These are phyloP conservation scores for Epichloe gansuensis DNA, from an alignment of 2,329 filamentous ascomycete species.

Conservation along the genomic window DNA sequence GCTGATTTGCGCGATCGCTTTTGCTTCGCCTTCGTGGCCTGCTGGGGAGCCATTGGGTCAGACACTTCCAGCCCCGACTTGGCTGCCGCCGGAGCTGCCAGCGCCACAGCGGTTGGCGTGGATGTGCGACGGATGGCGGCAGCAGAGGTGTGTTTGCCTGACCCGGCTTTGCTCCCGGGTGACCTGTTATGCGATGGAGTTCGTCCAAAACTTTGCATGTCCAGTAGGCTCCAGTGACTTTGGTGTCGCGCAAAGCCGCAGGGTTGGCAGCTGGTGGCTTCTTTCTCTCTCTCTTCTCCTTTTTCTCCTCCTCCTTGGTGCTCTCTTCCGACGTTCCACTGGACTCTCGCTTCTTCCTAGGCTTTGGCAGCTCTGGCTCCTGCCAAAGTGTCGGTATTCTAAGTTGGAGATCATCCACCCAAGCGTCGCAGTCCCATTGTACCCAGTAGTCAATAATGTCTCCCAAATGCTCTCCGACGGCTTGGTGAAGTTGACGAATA, in stretches of 20 bases:
- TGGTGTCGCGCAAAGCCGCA: conserved; percentile 33
- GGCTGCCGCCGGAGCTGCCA: background rate
- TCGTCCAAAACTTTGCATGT: conserved; percentile 29
- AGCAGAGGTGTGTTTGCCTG: background rate
- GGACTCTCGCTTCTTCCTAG: conserved; percentile 24
- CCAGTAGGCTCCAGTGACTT: conserved; percentile 32
- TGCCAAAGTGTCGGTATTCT: conserved; percentile 50
- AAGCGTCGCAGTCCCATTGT: conserved; percentile 63
- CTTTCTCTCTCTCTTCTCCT: conserved; percentile 23
- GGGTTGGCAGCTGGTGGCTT: conserved; percentile 24
- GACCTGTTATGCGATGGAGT: conserved; percentile 25
- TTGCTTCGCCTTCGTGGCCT: conserved; percentile 13
- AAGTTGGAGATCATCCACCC: conserved; percentile 51
- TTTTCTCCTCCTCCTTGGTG: conserved; percentile 17
- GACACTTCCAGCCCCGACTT: no score
- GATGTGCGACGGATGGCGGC: conserved; percentile 10
- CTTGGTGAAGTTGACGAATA: conserved; percentile 64
- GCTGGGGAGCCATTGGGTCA: background rate
- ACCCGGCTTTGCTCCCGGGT: background rate
- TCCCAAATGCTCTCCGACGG: conserved; percentile 60
- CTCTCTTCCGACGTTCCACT: conserved; percentile 12
- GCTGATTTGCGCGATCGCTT: conserved; percentile 29
- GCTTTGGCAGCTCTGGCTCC: conserved; percentile 33
- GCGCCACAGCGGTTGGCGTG: conserved; percentile 6
- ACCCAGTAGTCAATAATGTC: conserved; percentile 65